Conservation (phyloP, 495 filamentous ascomycete species). For the Penicillium longicatenatum region DNA sequence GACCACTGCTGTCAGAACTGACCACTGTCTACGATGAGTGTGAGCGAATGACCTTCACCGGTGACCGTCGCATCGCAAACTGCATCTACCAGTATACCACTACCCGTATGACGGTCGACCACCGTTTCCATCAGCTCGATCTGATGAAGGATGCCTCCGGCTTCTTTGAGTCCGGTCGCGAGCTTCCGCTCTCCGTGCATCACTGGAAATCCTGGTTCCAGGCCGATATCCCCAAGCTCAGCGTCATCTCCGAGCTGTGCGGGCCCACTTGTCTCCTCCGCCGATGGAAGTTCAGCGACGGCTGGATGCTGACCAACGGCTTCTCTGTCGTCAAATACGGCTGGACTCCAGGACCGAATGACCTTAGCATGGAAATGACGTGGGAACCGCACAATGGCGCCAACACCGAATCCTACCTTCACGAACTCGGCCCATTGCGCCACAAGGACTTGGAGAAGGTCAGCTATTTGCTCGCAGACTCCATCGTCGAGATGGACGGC, state of each 20-base stretch:
- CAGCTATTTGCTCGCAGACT: slow-evolving; percentile 38
- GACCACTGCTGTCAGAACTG: slow-evolving; percentile 47
- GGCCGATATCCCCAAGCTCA: slow-evolving; percentile 50
- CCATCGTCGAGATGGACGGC: slow-evolving; percentile 30
- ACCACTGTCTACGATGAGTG: slow-evolving; percentile 37
- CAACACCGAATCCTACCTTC: slow-evolving; percentile 40
- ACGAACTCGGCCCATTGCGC: slow-evolving; percentile 46
- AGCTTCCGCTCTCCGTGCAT: slow-evolving; percentile 55
- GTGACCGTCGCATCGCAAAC: slow-evolving; percentile 51
- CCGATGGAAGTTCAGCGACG: slow-evolving; percentile 57
- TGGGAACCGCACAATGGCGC: slow-evolving; percentile 48
- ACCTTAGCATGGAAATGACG: slow-evolving; percentile 48
- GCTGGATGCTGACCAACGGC: slow-evolving; percentile 60
- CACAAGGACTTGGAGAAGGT: slow-evolving; percentile 41
- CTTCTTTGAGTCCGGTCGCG: slow-evolving; percentile 57
- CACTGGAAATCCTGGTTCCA: slow-evolving; percentile 63
- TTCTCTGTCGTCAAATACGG: slow-evolving; percentile 56
- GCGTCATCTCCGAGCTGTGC: slow-evolving; percentile 53
- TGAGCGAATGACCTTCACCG: slow-evolving; percentile 42
- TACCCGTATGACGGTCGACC: slow-evolving; percentile 51
- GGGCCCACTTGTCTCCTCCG: slow-evolving; percentile 58
- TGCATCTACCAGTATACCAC: slow-evolving; percentile 56
- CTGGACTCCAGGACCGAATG: slow-evolving; percentile 29
- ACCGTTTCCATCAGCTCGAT: slow-evolving; percentile 56
- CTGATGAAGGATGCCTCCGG: slow-evolving; percentile 52